Evolutionary conservation across 176 grass and related monocot genomes (phyloP).

Genomic region (Rhynchospora tenuis): DNA sequence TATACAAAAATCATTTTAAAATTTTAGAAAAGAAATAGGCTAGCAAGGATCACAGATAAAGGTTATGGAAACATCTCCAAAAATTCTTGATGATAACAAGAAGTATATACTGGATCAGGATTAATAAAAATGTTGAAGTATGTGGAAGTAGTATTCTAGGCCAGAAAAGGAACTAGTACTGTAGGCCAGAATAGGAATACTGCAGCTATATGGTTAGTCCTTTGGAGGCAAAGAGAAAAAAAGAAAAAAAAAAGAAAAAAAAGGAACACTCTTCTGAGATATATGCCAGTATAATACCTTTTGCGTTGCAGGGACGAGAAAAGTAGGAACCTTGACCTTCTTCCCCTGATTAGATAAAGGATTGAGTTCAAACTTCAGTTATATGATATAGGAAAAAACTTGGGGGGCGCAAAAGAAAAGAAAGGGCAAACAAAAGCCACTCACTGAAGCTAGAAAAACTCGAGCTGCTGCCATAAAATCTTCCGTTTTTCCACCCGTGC

Average conservation of each 20-base stretch:
- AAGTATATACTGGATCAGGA: not conserved
- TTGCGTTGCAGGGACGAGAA: slow-evolving; percentile 89
- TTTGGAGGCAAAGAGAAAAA: not conserved
- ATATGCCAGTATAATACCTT: slow-evolving; percentile 43
- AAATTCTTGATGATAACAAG: not conserved
- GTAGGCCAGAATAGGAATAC: not conserved
- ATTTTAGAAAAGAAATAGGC: not conserved
- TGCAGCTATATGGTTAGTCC: not conserved
- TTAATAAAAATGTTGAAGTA: no score
- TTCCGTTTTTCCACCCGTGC: slow-evolving; percentile 89
- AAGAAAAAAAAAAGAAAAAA: not conserved
- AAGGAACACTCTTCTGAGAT: not conserved
- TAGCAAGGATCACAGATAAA: not conserved
- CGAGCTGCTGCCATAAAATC: slow-evolving; percentile 84
- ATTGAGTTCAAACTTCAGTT: not conserved
- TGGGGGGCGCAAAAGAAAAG: not conserved
- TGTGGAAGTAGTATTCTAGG: no score
- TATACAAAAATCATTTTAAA: not conserved
- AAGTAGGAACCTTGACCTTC: slow-evolving; percentile 90
- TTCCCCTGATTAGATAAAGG: slow-evolving; percentile 44
- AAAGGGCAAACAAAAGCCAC: slow-evolving; percentile 25
- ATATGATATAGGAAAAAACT: not conserved
- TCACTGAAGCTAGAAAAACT: slow-evolving; percentile 83
- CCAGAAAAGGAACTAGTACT: not conserved
- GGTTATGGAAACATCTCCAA: not conserved